Conservation (phyloP, 1,284 basidiomycete genomes). For the Malassezia vespertilionis region DNA sequence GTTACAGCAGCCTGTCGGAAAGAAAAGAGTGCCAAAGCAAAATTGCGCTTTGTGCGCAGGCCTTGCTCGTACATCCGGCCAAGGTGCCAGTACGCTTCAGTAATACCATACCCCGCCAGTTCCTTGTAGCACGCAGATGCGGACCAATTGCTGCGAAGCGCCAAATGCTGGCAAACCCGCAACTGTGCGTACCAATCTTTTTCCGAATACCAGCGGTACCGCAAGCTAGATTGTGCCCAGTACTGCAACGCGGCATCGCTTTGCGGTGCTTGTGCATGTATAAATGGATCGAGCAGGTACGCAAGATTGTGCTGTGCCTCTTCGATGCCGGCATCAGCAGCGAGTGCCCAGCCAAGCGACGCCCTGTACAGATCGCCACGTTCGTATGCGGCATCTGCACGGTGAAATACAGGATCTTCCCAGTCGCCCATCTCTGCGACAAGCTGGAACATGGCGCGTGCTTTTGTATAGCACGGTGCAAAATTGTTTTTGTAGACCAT, state of each 20-base stretch:
- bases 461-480: no score
- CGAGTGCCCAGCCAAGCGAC: slow-evolving; percentile 60
- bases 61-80: slow-evolving; percentile 99
- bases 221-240: slow-evolving; percentile 86
- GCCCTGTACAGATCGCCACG: slow-evolving; percentile 28
- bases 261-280: slow-evolving; percentile 26
- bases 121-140: neutral
- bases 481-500: slow-evolving; percentile 41
- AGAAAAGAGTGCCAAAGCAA: no score
- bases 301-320: slow-evolving; percentile 91
- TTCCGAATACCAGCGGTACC: slow-evolving; percentile 84
- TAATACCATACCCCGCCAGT: neutral
- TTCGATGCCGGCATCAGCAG: slow-evolving; percentile 74
- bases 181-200: slow-evolving; percentile 57
- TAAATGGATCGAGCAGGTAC: slow-evolving; percentile 61
- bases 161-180: slow-evolving; percentile 58
- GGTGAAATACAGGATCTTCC: slow-evolving; percentile 34
- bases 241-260: slow-evolving; percentile 73
- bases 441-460: slow-evolving; percentile 53
- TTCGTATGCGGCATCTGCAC: slow-evolving; percentile 38
- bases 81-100: slow-evolving; percentile 61
- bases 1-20: no score
- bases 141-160: neutral
- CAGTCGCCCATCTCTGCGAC: slow-evolving; percentile 40
- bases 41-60: slow-evolving; percentile 88